Percentiles rank a stretch among this genome's conserved stretches.
These are phyloP conservation scores for Omphalea diandra DNA, from an alignment of 441 rosid genomes.

Conservation along the genomic window DNA sequence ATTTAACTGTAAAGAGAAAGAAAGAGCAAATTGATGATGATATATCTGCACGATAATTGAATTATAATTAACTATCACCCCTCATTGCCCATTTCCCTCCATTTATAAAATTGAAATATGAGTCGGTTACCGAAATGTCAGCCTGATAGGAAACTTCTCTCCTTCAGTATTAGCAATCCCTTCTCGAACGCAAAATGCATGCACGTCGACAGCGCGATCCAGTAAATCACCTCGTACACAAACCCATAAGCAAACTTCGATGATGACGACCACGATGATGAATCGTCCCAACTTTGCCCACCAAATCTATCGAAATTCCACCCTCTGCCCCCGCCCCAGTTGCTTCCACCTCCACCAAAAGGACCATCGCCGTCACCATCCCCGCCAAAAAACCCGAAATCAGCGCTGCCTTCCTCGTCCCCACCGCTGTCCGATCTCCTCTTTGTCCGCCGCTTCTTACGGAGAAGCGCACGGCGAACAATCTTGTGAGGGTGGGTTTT, in stretches of 20 bases:
- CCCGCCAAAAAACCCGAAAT: conserved; percentile 41
- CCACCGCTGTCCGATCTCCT: conserved; percentile 42
- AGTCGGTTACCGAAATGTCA: conserved; percentile 25
- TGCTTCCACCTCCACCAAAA: conserved; percentile 50
- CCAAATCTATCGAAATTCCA: conserved; percentile 61
- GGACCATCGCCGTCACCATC: conserved; percentile 49
- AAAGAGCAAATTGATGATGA: background rate
- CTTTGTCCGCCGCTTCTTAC: conserved; percentile 54
- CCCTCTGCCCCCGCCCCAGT: conserved; percentile 54
- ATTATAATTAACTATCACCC: background rate
- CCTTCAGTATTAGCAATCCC: conserved; percentile 41
- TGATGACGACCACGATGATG: conserved; percentile 54
- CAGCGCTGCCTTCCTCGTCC: conserved; percentile 50
- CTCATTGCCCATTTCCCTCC: conserved; percentile 2
- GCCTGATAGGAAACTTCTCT: conserved; percentile 52
- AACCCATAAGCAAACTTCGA: conserved; percentile 63
- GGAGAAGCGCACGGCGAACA: conserved; percentile 44
- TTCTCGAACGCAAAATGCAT: conserved; percentile 82
- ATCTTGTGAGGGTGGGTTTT: conserved; percentile 41
- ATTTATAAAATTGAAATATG: background rate
- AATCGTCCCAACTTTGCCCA: conserved; percentile 61
- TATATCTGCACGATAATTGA: conserved; percentile 1
- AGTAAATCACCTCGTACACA: conserved; percentile 79
- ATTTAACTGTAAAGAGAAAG: conserved; percentile 4
- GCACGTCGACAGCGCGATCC: conserved; percentile 87